Conservation (phyloP, 2,329 filamentous ascomycete genomes). For the Pseudocercospora macadamiae region DNA sequence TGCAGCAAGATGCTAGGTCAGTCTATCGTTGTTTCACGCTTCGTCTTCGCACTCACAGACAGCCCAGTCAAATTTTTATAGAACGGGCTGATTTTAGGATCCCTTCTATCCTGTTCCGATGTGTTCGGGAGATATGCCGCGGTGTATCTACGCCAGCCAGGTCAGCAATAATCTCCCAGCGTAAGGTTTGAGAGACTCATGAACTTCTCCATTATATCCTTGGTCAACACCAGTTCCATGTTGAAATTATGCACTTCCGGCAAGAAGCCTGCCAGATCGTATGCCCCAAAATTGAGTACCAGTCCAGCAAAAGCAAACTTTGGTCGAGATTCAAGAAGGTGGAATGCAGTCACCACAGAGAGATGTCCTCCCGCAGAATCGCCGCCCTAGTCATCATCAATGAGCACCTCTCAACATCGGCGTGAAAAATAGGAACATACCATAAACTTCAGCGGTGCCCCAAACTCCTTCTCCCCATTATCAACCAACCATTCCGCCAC, state of each 20-base stretch:
- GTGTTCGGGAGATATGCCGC: conserved; percentile 51
- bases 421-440: neutral
- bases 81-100: conserved; percentile 54
- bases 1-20: conserved; percentile 16
- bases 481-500: conserved; percentile 58
- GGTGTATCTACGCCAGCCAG: conserved; percentile 42
- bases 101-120: conserved; percentile 44
- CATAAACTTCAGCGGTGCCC: conserved; percentile 39
- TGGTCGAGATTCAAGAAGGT: conserved; percentile 47
- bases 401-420: too few relatives aligned
- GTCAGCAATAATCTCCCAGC: conserved; percentile 7
- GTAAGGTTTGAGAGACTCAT: conserved; percentile 20
- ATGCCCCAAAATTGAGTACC: conserved; percentile 58
- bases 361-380: conserved; percentile 59
- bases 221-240: conserved; percentile 49
- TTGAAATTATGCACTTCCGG: conserved; percentile 47
- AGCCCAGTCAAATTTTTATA: conserved; percentile 49
- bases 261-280: conserved; percentile 51
- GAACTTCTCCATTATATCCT: conserved; percentile 47
- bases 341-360: conserved; percentile 50
- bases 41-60: conserved; percentile 19
- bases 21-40: neutral
- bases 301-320: conserved; percentile 53
- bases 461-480: conserved; percentile 48
- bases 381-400: conserved; percentile 45